Evolutionary conservation across 75 land plant genomes (phyloP).

Genomic region (Pinus albicaulis): DNA sequence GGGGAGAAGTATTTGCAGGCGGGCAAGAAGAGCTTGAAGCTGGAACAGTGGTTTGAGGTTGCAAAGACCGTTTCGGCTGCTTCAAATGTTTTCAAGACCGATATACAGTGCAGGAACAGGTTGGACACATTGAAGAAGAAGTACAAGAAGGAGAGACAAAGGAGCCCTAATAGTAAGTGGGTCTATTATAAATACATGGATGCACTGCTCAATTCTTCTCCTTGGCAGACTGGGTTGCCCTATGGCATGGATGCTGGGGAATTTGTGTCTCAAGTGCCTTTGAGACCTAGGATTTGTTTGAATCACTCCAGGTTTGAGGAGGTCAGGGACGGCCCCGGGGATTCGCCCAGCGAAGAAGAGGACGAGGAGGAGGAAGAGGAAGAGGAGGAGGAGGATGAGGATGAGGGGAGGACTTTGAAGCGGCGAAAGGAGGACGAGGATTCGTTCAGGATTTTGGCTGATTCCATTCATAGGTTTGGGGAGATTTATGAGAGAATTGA

Average conservation of each 20-base stretch:
- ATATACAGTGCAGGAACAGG: slow-evolving; percentile 55
- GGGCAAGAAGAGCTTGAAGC: slow-evolving; percentile 44
- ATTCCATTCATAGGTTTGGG: slow-evolving; percentile 54
- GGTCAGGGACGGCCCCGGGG: slow-evolving; percentile 39
- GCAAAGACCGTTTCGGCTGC: slow-evolving; percentile 40
- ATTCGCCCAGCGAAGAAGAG: slow-evolving; percentile 17
- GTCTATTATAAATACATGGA: slow-evolving; percentile 65
- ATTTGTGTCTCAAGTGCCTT: slow-evolving; percentile 33
- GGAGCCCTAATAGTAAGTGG: slow-evolving; percentile 49
- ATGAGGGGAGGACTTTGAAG: neutral
- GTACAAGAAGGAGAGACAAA: slow-evolving; percentile 74
- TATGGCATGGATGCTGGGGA: slow-evolving; percentile 72
- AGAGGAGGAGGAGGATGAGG: slow-evolving; percentile 8
- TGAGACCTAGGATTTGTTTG: slow-evolving; percentile 36
- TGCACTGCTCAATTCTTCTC: slow-evolving; percentile 22
- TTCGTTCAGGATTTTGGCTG: slow-evolving; percentile 42
- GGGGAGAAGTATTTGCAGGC: slow-evolving; percentile 31
- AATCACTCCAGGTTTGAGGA: slow-evolving; percentile 35
- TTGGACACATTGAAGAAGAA: slow-evolving; percentile 75
- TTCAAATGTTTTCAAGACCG: slow-evolving; percentile 29
- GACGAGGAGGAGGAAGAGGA: slow-evolving; percentile 21
- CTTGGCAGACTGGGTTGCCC: slow-evolving; percentile 22
- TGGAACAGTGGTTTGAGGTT: slow-evolving; percentile 66
- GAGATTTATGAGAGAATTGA: slow-evolving; percentile 74
- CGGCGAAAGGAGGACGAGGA: slow-evolving; percentile 11